Percentiles rank a stretch among this genome's conserved stretches.
Conservation (phyloP, 805 yeast species). For the Suhomyces emberorum region DNA sequence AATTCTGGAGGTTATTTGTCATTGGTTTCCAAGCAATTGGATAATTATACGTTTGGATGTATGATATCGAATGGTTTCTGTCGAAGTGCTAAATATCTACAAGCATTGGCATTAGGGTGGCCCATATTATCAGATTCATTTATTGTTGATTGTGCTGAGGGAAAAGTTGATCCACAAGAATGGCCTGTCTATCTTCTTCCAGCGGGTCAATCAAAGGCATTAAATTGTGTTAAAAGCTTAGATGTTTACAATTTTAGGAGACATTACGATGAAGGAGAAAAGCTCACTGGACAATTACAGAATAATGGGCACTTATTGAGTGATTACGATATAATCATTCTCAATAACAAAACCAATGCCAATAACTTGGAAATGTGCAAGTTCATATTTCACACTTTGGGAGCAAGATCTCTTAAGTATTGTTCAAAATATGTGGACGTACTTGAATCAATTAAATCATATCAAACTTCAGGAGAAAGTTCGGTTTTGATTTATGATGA, state of each 20-base stretch:
- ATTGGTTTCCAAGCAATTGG: slow-evolving; percentile 9
- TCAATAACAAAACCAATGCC: slow-evolving; percentile 23
- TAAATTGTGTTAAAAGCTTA: slow-evolving; percentile 45
- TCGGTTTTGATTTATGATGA: slow-evolving; percentile 28
- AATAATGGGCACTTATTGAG: slow-evolving; percentile 37
- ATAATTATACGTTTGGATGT: slow-evolving; percentile 54
- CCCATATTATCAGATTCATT: slow-evolving; percentile 67
- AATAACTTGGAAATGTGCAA: slow-evolving; percentile 33
- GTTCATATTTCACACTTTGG: slow-evolving; percentile 46
- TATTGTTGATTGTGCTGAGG: slow-evolving; percentile 47
- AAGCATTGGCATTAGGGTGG: slow-evolving; percentile 80
- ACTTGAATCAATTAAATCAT: slow-evolving; percentile 1
- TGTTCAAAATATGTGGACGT: slow-evolving; percentile 10
- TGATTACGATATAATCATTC: slow-evolving; percentile 33
- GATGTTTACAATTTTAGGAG: slow-evolving; percentile 44
- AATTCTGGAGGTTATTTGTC: slow-evolving; percentile 8
- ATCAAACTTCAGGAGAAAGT: slow-evolving; percentile 5
- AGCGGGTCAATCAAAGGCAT: slow-evolving; percentile 60
- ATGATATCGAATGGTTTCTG: slow-evolving; percentile 55
- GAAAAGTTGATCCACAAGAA: slow-evolving; percentile 20
- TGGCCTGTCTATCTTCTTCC: slow-evolving; percentile 64
- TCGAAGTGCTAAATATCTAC: slow-evolving; percentile 74
- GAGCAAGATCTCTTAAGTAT: slow-evolving; percentile 29
- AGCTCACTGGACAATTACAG: slow-evolving; percentile 39
- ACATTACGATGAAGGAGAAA: slow-evolving; percentile 28